These are phyloP conservation scores for Pythium plurisporium DNA, from an alignment of 352 stramenopile genomes.

Conservation along the genomic window DNA sequence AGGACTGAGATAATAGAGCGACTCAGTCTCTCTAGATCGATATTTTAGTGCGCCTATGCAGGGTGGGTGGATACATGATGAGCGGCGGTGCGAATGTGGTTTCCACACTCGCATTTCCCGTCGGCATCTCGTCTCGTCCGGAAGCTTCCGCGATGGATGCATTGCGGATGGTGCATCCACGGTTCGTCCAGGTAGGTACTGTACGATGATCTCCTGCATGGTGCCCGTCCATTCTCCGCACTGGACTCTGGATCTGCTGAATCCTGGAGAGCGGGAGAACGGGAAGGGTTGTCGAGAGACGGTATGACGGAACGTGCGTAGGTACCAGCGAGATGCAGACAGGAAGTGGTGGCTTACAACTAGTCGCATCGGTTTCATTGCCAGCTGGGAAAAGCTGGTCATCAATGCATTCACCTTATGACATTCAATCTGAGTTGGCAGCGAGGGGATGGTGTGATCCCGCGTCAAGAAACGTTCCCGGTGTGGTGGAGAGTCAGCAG, in stretches of 20 bases:
- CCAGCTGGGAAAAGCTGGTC: too few relatives aligned
- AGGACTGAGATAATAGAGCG: conserved; percentile 1
- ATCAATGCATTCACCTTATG: too few relatives aligned
- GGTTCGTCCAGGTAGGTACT: not conserved
- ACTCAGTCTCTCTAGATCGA: too few relatives aligned
- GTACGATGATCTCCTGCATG: not conserved
- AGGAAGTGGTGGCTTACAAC: conserved; percentile 3
- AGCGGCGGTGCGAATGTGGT: not conserved
- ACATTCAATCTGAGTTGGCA: conserved; percentile 7
- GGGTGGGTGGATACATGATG: too few relatives aligned
- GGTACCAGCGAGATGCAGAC: not conserved
- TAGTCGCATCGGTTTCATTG: too few relatives aligned
- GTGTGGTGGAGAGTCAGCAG: conserved; percentile 17
- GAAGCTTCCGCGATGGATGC: not conserved
- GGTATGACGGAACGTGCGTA: not conserved
- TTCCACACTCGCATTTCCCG: not conserved
- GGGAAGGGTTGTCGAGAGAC: not conserved
- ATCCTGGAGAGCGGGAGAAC: not conserved
- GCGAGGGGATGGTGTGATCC: conserved; percentile 12
- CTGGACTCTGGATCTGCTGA: conserved; percentile 1
- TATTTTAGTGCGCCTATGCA: too few relatives aligned
- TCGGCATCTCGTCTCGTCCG: conserved; percentile 6
- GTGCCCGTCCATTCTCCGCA: too few relatives aligned
- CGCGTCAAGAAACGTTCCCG: not conserved
- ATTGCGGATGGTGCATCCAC: not conserved